Evolutionary conservation across 2,329 filamentous ascomycete genomes (phyloP).

Genomic region (Lasiodiplodia sp.): DNA sequence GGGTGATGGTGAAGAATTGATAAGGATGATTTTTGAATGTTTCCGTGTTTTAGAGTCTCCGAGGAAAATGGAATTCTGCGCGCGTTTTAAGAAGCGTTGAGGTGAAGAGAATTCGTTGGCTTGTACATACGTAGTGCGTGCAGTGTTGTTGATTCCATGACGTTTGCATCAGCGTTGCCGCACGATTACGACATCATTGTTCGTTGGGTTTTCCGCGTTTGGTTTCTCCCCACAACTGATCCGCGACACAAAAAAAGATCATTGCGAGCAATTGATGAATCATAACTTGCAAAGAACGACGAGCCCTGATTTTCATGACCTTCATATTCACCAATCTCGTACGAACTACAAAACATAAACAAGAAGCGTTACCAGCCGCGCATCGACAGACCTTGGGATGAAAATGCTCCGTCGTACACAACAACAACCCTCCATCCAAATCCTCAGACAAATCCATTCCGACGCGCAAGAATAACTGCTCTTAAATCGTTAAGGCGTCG

Average conservation of each 20-base stretch:
- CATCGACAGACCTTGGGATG: slow-evolving; percentile 27
- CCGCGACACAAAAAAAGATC: not conserved
- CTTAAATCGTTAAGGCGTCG: not conserved
- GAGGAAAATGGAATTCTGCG: not conserved
- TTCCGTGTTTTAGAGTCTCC: not conserved
- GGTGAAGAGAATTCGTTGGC: not conserved
- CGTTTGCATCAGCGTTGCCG: slow-evolving; percentile 13
- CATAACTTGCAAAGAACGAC: not conserved
- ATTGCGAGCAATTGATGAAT: not conserved
- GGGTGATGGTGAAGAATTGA: not conserved
- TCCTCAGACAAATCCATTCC: slow-evolving; percentile 12
- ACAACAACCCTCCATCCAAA: not conserved
- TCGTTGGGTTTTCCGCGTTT: not conserved
- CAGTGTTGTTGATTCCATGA: not conserved
- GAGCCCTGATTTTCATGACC: not conserved
- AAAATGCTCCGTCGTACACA: not conserved
- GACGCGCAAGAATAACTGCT: not conserved
- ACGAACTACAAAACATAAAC: not conserved
- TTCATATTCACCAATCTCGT: slow-evolving; percentile 1
- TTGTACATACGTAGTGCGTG: not conserved
- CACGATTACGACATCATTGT: slow-evolving; percentile 4
- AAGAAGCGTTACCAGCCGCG: slow-evolving; percentile 1
- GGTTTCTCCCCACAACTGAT: not conserved
- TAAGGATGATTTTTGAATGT: not conserved
- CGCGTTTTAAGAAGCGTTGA: not conserved